phyloP scores from a whole-genome alignment of 1,139 yeast genomes.

The Suhomyces bribrorum region DNA sequence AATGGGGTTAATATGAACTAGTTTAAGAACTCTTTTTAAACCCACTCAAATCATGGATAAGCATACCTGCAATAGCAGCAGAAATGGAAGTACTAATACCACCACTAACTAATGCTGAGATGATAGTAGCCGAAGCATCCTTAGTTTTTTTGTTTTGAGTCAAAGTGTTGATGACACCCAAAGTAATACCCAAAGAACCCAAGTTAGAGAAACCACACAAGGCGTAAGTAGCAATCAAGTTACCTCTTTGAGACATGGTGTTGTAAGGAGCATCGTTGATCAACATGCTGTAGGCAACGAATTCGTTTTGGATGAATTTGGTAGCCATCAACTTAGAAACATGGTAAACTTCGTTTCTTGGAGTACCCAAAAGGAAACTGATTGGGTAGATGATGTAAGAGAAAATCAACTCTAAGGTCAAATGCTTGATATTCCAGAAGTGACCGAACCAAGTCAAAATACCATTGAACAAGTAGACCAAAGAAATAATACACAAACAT shows the following conservation, averaged over 20 bases:
- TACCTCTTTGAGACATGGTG: constrained; percentile 53
- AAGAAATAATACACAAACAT: constrained; percentile 62
- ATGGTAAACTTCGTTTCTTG: constrained; percentile 54
- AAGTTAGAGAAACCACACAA: constrained; percentile 67
- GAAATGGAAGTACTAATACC: constrained; percentile 57
- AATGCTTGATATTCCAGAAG: constrained; percentile 57
- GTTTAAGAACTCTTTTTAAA: constrained; percentile 14
- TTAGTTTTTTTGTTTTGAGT: constrained; percentile 54
- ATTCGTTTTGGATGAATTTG: constrained; percentile 66
- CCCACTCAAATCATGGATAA: constrained; percentile 50
- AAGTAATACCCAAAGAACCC: constrained; percentile 64
- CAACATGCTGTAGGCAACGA: constrained; percentile 55
- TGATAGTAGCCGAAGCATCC: constrained; percentile 50
- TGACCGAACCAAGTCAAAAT: constrained; percentile 64
- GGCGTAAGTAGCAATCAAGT: constrained; percentile 62
- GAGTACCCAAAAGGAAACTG: constrained; percentile 62
- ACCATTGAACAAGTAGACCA: constrained; percentile 61
- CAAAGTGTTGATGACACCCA: constrained; percentile 62
- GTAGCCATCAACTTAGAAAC: constrained; percentile 57
- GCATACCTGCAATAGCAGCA: constrained; percentile 71
- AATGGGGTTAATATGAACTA: too few species aligned
- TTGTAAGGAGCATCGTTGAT: constrained; percentile 47
- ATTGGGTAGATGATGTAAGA: constrained; percentile 64
- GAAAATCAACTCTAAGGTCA: constrained; percentile 58
- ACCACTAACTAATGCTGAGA: constrained; percentile 57